Base-by-base conservation (phyloP, 1,139 yeast genomes). In the Suhomyces anneliseae region DNA sequence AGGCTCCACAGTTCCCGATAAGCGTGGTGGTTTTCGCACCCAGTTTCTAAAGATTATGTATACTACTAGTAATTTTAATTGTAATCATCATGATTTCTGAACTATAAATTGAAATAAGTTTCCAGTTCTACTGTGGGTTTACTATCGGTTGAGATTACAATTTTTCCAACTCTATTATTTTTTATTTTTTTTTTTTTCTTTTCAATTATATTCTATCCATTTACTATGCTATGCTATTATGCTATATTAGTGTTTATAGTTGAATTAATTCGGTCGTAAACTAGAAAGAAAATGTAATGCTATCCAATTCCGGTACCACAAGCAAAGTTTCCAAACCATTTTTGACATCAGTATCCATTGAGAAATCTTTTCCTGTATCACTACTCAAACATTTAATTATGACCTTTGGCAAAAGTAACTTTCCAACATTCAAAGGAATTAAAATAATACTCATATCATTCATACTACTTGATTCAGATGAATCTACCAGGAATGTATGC, bases 341-440 rank as follows among this genome's bases (percentile, higher is more conserved):
- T 50, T 76, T 76, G 54, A 83, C 77, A 45, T 85, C 85, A 8
- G 83, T 65, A 50, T 88, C 92, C 72, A 82, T 75, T 10, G 76
- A 65, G 24, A 73, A 58, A 31, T 69, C 67, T 40, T 63, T 64
- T 41, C 64, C 66, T 6, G 42, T 36, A 26, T 54, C 56, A 32
- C 62, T 64, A 33, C 57, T 43, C n/a, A 58, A 34, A 14, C 68
- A 57, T 42, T 68, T 66, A 11, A 90, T 74, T n/a, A 72, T 74
- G 12, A 89, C 70, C 49, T 70, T 76, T 0, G 98, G 98, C 35
- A 88, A 69, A 5, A 73, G 65, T 10, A 90, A 62, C 52, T 85
- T 84, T 0, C 98, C 98, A 24, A 86, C 82, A 51, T 79, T 83
- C 47, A 90, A 64, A 0, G 98, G 97, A 9, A 90, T 76, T 52